Percentiles rank a stretch among this genome's conserved stretches.
phyloP scores from a whole-genome alignment of 2,329 filamentous ascomycete species.

The Hymenotorrendiella dingleyae region DNA sequence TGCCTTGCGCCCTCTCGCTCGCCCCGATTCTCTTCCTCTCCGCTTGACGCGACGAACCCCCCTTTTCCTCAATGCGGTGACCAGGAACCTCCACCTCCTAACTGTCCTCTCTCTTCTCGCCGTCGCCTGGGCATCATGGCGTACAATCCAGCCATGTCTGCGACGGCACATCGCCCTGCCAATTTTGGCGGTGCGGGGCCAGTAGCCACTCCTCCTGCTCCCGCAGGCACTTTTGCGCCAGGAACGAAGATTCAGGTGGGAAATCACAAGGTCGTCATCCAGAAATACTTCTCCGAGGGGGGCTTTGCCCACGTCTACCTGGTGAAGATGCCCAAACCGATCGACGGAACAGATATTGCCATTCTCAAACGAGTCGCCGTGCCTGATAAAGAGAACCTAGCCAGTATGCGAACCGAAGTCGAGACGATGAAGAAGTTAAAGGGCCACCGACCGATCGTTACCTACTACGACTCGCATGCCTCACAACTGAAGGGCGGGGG shows the following conservation, averaged over 20 bases:
- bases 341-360: constrained; percentile 33
- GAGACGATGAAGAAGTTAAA: constrained; percentile 99
- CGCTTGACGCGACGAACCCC: background rate
- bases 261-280: constrained; percentile 84
- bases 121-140: constrained; percentile 31
- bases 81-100: constrained; percentile 12
- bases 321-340: constrained; percentile 67
- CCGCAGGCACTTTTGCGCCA: constrained; percentile 83
- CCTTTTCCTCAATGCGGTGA: constrained; percentile 28
- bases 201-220: constrained; percentile 39
- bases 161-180: constrained; percentile 36
- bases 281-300: constrained; percentile 96
- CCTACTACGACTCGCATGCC: constrained; percentile 96
- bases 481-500: constrained; percentile 88
- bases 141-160: constrained; percentile 35
- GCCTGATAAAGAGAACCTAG: constrained; percentile 88
- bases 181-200: constrained; percentile 40
- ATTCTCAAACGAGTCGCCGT: constrained; percentile 75
- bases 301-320: constrained; percentile 98
- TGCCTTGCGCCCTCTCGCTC: background rate
- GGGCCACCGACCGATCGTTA: constrained; percentile 93
- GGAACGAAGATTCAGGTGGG: constrained; percentile 97
- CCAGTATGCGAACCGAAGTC: constrained; percentile 95
- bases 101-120: constrained; percentile 15
- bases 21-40: background rate